Percentiles rank a stretch among this genome's conserved stretches.
These are phyloP conservation scores for Triticum aestivum DNA, from an alignment of 176 grass and related monocot genomes.

Conservation along the genomic window IWGSC_CS_RefSeq_v2.1 NC_057801.1:667686908-667687407, in stretches of 20 bases:
- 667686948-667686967: not conserved
- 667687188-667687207: not conserved
- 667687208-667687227: not conserved
- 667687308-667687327: not conserved
- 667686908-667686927: not conserved
- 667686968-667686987: slow-evolving; percentile 79
- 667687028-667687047: slow-evolving; percentile 89
- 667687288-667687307: not conserved
- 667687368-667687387: not conserved
- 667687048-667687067: slow-evolving; percentile 96
- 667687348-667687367: not conserved
- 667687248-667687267: not conserved
- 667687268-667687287: too few species aligned
- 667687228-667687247: not conserved
- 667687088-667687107: slow-evolving; percentile 46
- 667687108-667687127: slow-evolving; percentile 20
- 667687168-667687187: not conserved
- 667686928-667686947: not conserved
- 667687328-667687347: not conserved
- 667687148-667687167: not conserved
- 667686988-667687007: slow-evolving; percentile 54
- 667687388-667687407: not conserved
- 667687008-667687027: slow-evolving; percentile 65
- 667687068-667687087: slow-evolving; percentile 86
- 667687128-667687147: not conserved